These are phyloP conservation scores for Eimeria tenella DNA, from an alignment of 169 alveolate genomes.

Conservation along the genomic window DNA sequence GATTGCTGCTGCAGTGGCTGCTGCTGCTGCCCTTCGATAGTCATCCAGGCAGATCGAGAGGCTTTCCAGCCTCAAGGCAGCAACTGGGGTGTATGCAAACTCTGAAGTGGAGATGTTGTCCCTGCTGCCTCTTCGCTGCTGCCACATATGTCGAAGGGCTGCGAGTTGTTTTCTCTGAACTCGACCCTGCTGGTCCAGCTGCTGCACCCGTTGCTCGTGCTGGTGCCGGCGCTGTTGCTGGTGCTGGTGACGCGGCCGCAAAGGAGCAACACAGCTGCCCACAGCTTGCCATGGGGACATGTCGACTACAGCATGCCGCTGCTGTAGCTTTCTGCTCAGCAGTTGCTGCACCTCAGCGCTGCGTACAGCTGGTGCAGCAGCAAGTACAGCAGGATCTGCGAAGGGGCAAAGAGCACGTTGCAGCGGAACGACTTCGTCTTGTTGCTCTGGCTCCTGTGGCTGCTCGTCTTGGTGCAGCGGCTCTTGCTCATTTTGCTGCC, in stretches of 20 bases:
- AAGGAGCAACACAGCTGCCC: constrained; percentile 47
- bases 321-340: constrained; percentile 50
- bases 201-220: constrained; percentile 61
- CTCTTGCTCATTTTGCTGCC: not conserved
- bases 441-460: constrained; percentile 4
- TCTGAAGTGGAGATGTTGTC: constrained; percentile 38
- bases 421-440: not conserved
- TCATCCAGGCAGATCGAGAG: constrained; percentile 23
- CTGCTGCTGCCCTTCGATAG: constrained; percentile 59
- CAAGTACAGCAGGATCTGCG: constrained; percentile 45
- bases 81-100: constrained; percentile 61
- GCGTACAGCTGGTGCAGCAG: constrained; percentile 52
- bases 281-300: constrained; percentile 56
- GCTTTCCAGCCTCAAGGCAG: constrained; percentile 9
- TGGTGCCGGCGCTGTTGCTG: constrained; percentile 1
- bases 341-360: not conserved
- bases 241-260: constrained; percentile 11
- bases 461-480: constrained; percentile 31
- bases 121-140: not conserved
- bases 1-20: constrained; percentile 62
- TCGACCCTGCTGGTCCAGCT: constrained; percentile 17
- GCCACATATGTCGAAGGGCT: not conserved
- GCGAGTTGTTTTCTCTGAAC: not conserved
- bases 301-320: constrained; percentile 38
- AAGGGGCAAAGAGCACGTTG: constrained; percentile 48